These are phyloP conservation scores for Groenewaldozyma sp. DNA, from an alignment of 1,139 yeast genomes.

Conservation along the genomic window DNA sequence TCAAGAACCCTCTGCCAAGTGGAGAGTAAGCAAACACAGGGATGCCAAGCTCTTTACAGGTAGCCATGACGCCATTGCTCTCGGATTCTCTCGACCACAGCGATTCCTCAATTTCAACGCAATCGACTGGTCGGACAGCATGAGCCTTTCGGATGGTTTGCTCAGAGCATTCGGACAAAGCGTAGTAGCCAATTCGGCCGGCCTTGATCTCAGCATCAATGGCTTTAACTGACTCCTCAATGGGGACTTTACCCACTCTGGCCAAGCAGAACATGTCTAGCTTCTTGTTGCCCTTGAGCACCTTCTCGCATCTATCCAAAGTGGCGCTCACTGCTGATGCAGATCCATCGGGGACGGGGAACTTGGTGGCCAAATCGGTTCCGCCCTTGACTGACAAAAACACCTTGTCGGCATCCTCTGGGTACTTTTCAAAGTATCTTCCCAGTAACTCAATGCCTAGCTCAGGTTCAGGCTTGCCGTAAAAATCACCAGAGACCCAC, in stretches of 20 bases:
- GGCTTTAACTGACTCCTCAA: constrained; percentile 27
- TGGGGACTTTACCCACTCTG: constrained; percentile 46
- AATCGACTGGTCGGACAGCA: constrained; percentile 44
- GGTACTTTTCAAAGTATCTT: constrained; percentile 48
- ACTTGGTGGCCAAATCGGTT: constrained; percentile 27
- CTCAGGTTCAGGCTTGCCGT: constrained; percentile 44
- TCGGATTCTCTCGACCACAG: constrained; percentile 52
- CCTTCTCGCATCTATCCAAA: constrained; percentile 22
- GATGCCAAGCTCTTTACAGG: constrained; percentile 45
- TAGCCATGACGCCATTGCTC: constrained; percentile 50
- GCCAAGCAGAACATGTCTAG: constrained; percentile 57
- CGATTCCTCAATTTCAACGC: constrained; percentile 72
- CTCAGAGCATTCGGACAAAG: constrained; percentile 59
- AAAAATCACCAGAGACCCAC: constrained; percentile 72
- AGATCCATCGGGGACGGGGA: constrained; percentile 41
- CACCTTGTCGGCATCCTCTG: constrained; percentile 44
- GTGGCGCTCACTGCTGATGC: constrained; percentile 40
- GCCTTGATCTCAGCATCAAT: constrained; percentile 23
- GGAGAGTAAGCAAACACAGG: constrained; percentile 79
- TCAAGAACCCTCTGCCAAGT: constrained; percentile 66
- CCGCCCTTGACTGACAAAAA: constrained; percentile 66
- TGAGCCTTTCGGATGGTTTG: constrained; percentile 50
- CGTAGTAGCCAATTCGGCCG: constrained; percentile 49
- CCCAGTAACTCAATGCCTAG: constrained; percentile 46
- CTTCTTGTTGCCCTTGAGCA: constrained; percentile 32